Percentiles rank a stretch among this genome's conserved stretches.
phyloP scores from a whole-genome alignment of 2,329 filamentous ascomycete species.

The Capronia americana region DNA sequence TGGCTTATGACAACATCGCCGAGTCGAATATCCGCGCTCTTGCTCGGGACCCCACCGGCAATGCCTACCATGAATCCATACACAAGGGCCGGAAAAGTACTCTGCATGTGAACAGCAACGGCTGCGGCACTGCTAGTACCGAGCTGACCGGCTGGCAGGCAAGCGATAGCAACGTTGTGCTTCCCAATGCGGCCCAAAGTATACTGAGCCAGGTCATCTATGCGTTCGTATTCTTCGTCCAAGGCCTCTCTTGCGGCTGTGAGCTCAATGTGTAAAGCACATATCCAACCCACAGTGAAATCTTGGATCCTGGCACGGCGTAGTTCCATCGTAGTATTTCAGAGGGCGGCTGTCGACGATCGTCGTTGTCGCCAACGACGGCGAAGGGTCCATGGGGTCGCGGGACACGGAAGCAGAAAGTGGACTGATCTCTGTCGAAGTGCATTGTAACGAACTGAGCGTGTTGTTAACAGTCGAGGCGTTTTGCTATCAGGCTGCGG shows the following conservation, averaged over 20 bases:
- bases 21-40: conserved; percentile 39
- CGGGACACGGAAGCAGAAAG: too few relatives aligned
- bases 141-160: conserved; percentile 2
- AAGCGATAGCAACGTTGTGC: conserved; percentile 28
- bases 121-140: background rate
- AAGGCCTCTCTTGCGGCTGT: conserved; percentile 49
- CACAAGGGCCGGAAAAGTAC: conserved; percentile 23
- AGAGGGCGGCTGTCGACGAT: too few relatives aligned
- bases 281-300: conserved; percentile 55
- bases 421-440: too few relatives aligned
- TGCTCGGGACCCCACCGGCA: conserved; percentile 31
- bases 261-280: conserved; percentile 47
- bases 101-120: conserved; percentile 1
- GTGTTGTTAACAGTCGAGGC: too few relatives aligned
- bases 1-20: conserved; percentile 44
- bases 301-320: background rate
- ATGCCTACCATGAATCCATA: conserved; percentile 34
- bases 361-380: too few relatives aligned
- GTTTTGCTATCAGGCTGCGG: too few relatives aligned
- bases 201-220: conserved; percentile 12
- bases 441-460: too few relatives aligned
- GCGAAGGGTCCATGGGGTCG: too few relatives aligned
- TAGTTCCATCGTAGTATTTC: too few relatives aligned
- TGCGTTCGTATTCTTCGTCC: conserved; percentile 47
- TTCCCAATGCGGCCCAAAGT: conserved; percentile 23